A percentile compares a stretch with the other conserved stretches of the same genome.
These are phyloP conservation scores for Aspergillus calidoustus DNA, from an alignment of 2,329 filamentous ascomycete genomes.

Conservation along the genomic window DNA sequence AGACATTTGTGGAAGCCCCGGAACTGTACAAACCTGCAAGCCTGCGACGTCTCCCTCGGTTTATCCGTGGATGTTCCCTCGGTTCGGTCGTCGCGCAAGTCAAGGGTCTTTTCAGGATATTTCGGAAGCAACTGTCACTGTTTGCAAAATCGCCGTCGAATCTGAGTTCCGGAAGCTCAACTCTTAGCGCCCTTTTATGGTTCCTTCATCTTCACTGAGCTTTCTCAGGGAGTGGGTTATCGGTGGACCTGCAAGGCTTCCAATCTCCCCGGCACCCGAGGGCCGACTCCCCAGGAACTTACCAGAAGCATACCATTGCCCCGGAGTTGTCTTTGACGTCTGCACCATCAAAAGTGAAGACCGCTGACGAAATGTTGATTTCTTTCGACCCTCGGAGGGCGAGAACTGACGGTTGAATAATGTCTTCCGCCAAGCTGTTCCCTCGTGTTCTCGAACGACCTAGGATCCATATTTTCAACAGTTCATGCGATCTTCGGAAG, in stretches of 20 bases:
- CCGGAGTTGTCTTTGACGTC: background rate
- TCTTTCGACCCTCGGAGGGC: background rate
- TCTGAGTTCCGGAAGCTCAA: background rate
- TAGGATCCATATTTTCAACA: background rate
- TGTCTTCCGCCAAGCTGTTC: background rate
- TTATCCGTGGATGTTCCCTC: background rate
- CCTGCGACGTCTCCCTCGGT: background rate
- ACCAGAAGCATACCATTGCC: background rate
- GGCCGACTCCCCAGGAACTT: background rate
- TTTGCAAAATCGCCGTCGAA: background rate
- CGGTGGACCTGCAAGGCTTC: background rate
- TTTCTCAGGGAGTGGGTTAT: background rate
- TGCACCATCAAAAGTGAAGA: background rate
- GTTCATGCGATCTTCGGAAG: background rate
- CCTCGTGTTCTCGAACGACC: background rate
- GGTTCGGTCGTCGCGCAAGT: background rate
- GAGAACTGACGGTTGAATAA: background rate
- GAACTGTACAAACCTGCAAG: background rate
- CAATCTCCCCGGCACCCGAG: background rate
- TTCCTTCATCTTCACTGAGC: background rate
- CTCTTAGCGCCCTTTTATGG: slow-evolving; percentile 1
- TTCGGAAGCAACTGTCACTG: background rate
- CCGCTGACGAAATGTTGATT: background rate
- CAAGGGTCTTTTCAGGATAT: background rate
- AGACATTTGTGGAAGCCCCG: background rate